Conservation (phyloP, 192 early-diverging fungal genomes). For the Entomortierella parvispora region DNA sequence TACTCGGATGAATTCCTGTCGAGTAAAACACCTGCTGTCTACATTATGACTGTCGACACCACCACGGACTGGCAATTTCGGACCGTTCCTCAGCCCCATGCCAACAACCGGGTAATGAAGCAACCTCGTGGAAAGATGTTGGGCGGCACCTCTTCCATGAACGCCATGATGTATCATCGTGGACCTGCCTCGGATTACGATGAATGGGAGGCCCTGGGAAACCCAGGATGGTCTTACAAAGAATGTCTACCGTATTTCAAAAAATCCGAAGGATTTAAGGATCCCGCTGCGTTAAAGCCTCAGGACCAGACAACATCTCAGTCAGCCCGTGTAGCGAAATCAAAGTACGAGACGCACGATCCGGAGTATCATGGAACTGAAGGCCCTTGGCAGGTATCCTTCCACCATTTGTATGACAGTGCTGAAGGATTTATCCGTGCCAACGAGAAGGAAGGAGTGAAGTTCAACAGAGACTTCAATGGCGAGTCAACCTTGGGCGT, state of each 20-base stretch:
- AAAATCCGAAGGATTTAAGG: slow-evolving; percentile 9
- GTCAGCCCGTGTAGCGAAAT: background rate
- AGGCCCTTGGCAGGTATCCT: slow-evolving; percentile 24
- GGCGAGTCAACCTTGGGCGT: slow-evolving; percentile 13
- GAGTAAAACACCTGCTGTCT: slow-evolving; percentile 14
- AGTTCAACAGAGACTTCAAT: background rate
- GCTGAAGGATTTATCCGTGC: slow-evolving; percentile 24
- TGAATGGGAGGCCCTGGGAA: slow-evolving; percentile 30
- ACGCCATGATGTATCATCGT: slow-evolving; percentile 50
- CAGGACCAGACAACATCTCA: slow-evolving; percentile 7
- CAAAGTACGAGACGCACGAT: slow-evolving; percentile 14
- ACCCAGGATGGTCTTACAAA: slow-evolving; percentile 42
- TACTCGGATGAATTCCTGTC: slow-evolving; percentile 30
- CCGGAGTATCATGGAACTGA: slow-evolving; percentile 22
- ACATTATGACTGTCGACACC: slow-evolving; percentile 10
- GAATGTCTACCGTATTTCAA: slow-evolving; percentile 31
- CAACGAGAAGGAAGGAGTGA: slow-evolving; percentile 1
- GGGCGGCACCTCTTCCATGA: slow-evolving; percentile 42
- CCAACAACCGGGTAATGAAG: slow-evolving; percentile 13
- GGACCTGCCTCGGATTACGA: slow-evolving; percentile 43
- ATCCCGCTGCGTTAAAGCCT: background rate
- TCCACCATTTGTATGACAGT: background rate
- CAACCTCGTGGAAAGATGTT: slow-evolving; percentile 45
- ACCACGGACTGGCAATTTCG: slow-evolving; percentile 29
- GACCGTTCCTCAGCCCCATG: slow-evolving; percentile 21